These are phyloP conservation scores for Fusarium buxicola DNA, from an alignment of 2,329 filamentous ascomycete species.

Conservation along the genomic window DNA sequence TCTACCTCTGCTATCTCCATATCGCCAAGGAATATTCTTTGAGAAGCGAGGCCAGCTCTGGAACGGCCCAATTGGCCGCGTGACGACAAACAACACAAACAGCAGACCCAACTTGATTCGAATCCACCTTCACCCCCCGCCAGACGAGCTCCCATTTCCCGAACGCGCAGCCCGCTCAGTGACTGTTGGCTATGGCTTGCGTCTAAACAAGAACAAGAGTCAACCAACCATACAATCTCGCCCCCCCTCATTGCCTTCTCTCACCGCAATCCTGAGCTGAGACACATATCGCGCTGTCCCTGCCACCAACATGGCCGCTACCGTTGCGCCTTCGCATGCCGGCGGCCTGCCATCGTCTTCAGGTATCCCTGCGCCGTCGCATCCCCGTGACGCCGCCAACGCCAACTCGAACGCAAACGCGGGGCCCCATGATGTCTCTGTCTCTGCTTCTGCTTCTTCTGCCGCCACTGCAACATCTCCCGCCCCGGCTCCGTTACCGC, in stretches of 20 bases:
- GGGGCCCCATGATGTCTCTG: slow-evolving; percentile 34
- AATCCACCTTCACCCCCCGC: slow-evolving; percentile 7
- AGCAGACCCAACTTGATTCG: slow-evolving; percentile 7
- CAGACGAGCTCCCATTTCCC: slow-evolving; percentile 1
- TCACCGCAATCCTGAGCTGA: background rate
- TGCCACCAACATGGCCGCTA: slow-evolving; percentile 50
- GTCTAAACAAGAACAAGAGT: slow-evolving; percentile 27
- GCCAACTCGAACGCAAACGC: slow-evolving; percentile 28
- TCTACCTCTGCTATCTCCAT: slow-evolving; percentile 23
- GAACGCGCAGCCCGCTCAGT: background rate
- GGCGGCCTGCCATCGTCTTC: slow-evolving; percentile 42
- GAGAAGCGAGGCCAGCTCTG: slow-evolving; percentile 30
- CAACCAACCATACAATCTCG: slow-evolving; percentile 15
- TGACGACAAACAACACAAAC: slow-evolving; percentile 25
- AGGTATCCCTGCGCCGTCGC: slow-evolving; percentile 38
- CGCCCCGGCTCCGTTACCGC: slow-evolving; percentile 40
- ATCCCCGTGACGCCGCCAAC: slow-evolving; percentile 31
- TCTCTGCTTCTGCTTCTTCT: no score
- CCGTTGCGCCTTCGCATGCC: slow-evolving; percentile 49
- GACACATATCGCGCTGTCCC: no score
- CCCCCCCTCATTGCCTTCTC: background rate
- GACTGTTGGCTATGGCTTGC: slow-evolving; percentile 30
- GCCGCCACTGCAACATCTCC: slow-evolving; percentile 20
- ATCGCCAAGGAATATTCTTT: slow-evolving; percentile 7
- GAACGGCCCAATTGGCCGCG: slow-evolving; percentile 30